Percentiles rank a stretch among this genome's conserved stretches.
Evolutionary conservation across 2,329 filamentous ascomycete species (phyloP).

Genomic region (Elsinoe arachidis): DNA sequence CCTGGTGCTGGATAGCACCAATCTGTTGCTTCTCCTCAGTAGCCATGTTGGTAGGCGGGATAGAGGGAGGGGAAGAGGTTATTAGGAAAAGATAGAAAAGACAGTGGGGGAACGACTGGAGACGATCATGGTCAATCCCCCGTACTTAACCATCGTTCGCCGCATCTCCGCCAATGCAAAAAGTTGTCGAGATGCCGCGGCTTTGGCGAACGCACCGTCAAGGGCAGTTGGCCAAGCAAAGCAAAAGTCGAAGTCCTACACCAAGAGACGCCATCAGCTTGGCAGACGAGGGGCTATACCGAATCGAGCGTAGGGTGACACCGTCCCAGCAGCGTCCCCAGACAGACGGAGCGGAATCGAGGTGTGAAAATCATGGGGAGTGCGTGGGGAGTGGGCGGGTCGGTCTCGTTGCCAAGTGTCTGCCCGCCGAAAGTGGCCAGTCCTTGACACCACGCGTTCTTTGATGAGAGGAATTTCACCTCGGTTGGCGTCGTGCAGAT

Average conservation of each 20-base stretch:
- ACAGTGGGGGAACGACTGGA: neutral
- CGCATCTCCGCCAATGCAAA: constrained; percentile 3
- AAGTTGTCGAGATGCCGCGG: constrained; percentile 10
- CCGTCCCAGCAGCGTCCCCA: constrained; percentile 1
- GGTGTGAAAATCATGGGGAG: constrained; percentile 9
- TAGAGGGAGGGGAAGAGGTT: neutral
- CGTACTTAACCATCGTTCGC: constrained; percentile 6
- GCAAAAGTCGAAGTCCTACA: constrained; percentile 8
- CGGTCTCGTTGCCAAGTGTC: neutral
- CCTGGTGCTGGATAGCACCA: constrained; percentile 3
- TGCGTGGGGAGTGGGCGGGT: neutral
- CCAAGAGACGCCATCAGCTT: constrained; percentile 11
- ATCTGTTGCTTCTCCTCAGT: neutral
- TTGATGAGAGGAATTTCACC: neutral
- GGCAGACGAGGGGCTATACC: neutral
- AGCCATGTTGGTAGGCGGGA: neutral
- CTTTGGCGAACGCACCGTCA: neutral
- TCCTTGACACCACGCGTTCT: constrained; percentile 3
- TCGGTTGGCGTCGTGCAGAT: neutral
- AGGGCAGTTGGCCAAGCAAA: constrained; percentile 5
- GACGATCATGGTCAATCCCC: neutral
- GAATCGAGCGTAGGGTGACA: neutral
- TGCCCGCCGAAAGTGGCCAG: neutral
- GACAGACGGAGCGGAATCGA: constrained; percentile 5
- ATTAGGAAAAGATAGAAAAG: neutral